Base-by-base conservation (phyloP, 225 moss, liverwort and hornwort species). In the Marchantia paleacea region DNA sequence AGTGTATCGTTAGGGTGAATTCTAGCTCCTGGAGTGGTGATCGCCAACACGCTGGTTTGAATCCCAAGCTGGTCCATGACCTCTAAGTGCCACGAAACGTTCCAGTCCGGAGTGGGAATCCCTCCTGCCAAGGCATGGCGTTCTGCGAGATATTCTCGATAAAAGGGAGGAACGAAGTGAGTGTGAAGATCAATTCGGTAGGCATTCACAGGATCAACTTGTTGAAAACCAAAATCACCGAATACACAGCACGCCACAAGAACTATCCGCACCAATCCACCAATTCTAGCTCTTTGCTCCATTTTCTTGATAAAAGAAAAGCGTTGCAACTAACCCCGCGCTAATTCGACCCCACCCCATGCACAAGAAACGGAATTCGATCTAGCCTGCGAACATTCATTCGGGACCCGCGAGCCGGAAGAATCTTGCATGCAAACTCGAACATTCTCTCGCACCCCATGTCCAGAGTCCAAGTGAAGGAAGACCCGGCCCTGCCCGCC, bases 81-180 rank as follows among this genome's bases (percentile, higher is more conserved):
- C 0, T 18, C 73, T 18, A 84, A 76, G 24, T 80, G 71, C 24
- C 49, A 50, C 16, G 73, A 53, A 12, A 16, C 72, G 47, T 76
- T 26, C 84, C 84, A 84, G 0, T 22, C 13, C 53, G 80, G 77
- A 12, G 64, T 72, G 2, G 62, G 19, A 12, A 10, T 7, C 19
- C 84, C 84, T 73, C 80, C 84, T 14, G 77, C 7, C 20, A 58
- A 54, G 16, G 64, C n/a, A 50, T 81, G 57, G 55, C 24, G 80
- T 61, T 80, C 77, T 12, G 20, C 30, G 28, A 84, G 73, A 8
- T 80, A n/a, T 2, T 64, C 54, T 18, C 30, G 39, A 31, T 84
- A 84, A 26, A 80, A 80, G 0, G 69, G 60, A 15, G 84, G 84
- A 0, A 84, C n/a, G 50, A 66, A 80, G 73, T 84, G 84, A 12